These are phyloP conservation scores for Lignosus rhinocerotis DNA, from an alignment of 1,284 basidiomycete genomes.

Conservation along the genomic window DNA sequence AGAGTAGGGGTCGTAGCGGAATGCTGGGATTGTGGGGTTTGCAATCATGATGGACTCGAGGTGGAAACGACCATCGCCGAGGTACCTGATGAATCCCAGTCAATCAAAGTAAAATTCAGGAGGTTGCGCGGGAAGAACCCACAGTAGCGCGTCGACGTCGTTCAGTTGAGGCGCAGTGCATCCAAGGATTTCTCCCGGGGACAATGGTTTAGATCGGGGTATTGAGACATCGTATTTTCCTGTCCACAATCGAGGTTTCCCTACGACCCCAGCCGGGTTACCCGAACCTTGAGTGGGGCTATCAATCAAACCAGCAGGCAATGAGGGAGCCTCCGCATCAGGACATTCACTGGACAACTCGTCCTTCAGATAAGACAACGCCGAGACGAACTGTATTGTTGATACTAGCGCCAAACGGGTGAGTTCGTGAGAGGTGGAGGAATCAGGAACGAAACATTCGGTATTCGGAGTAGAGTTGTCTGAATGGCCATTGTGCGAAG, in stretches of 20 bases:
- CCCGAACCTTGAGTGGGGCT: slow-evolving; percentile 4
- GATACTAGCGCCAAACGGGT: slow-evolving; percentile 89
- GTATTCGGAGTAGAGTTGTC: slow-evolving; percentile 12
- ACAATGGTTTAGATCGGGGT: slow-evolving; percentile 91
- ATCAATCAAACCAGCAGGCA: slow-evolving; percentile 21
- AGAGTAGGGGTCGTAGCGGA: slow-evolving; percentile 98
- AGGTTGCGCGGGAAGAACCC: slow-evolving; percentile 32
- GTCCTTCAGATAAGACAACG: slow-evolving; percentile 84
- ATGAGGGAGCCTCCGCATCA: slow-evolving; percentile 11
- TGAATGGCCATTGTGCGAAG: slow-evolving; percentile 18
- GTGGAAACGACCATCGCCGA: slow-evolving; percentile 98
- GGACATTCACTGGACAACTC: slow-evolving; percentile 55
- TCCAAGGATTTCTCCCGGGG: slow-evolving; percentile 95
- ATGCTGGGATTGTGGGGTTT: slow-evolving; percentile 94
- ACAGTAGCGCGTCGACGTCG: slow-evolving; percentile 88
- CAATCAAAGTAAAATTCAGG: background rate
- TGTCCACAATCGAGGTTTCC: slow-evolving; percentile 43
- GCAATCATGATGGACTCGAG: slow-evolving; percentile 99
- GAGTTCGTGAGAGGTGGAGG: slow-evolving; percentile 35
- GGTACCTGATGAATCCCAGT: slow-evolving; percentile 54
- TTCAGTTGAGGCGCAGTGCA: slow-evolving; percentile 89
- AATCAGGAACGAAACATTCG: background rate
- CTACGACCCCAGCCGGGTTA: slow-evolving; percentile 2
- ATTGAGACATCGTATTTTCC: slow-evolving; percentile 80
- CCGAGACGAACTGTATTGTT: slow-evolving; percentile 94